These are phyloP conservation scores for Chlamydomonas applanata DNA, from an alignment of 139 green algal species.

Conservation along the genomic window DNA sequence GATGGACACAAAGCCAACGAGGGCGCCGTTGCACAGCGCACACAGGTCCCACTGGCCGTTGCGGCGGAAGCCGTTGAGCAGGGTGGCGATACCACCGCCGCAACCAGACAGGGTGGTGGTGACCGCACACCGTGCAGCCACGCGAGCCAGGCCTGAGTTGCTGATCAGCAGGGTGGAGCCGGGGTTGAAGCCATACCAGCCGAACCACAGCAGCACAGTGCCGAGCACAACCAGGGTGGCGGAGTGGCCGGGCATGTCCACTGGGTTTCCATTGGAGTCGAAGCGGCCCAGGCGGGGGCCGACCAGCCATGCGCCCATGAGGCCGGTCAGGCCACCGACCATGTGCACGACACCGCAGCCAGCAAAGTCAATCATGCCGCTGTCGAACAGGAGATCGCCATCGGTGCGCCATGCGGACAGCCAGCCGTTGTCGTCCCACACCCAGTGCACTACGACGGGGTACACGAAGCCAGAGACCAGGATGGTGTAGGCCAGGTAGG, in stretches of 20 bases:
- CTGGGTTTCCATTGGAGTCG: constrained; percentile 70
- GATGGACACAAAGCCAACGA: constrained; percentile 75
- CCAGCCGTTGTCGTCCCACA: constrained; percentile 61
- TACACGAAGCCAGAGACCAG: constrained; percentile 72
- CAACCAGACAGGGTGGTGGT: constrained; percentile 79
- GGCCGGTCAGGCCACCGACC: constrained; percentile 60
- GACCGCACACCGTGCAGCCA: constrained; percentile 56
- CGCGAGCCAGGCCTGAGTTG: not conserved
- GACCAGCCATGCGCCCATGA: constrained; percentile 53
- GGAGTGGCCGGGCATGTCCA: constrained; percentile 65
- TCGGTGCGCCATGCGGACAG: constrained; percentile 22
- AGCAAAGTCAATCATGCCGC: constrained; percentile 80
- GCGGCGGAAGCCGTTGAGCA: constrained; percentile 42
- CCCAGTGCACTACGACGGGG: constrained; percentile 70
- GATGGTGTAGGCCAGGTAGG: constrained; percentile 58
- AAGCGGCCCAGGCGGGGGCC: constrained; percentile 93
- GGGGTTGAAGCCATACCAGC: constrained; percentile 86
- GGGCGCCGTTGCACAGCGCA: constrained; percentile 60
- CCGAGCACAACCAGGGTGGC: constrained; percentile 56
- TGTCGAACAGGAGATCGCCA: constrained; percentile 52
- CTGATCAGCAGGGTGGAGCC: constrained; percentile 63
- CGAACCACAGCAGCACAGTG: constrained; percentile 88
- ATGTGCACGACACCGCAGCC: constrained; percentile 78
- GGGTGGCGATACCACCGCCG: constrained; percentile 51
- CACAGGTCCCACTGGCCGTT: constrained; percentile 70